Base-by-base conservation (phyloP, 352 stramenopile genomes). In the Phytophthora cactorum region DNA sequence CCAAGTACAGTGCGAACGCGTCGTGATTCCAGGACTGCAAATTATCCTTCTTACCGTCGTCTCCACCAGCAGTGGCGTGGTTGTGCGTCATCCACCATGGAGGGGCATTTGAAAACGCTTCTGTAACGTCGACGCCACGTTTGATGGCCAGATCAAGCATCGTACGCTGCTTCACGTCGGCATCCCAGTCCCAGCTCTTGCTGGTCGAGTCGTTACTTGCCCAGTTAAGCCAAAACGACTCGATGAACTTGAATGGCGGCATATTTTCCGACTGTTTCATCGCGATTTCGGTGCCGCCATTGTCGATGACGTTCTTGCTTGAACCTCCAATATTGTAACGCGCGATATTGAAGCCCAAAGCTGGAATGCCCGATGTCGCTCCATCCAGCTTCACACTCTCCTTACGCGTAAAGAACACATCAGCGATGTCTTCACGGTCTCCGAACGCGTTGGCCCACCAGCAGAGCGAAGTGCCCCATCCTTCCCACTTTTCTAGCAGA, bases 71-170 rank as follows among this genome's bases (percentile, higher is more conserved):
- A 17, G 79, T 79, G 0, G 79, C 75, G 47, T 79, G 65, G 57
- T 86, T 88, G 63, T 71, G 72, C 38, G 63, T 84, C 81, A 88
- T 90, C 81, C 81, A 90, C 81, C 81, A 90, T 12, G 79, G 81
- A 4, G 79, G 79, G 39, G 81, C 75, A 50, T 90, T 88, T 4
- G 79, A 84, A 50, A 88, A 88, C 0, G 77, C 77, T 38, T 90
- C 81, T 3, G 81, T 61, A 34, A 82, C 11, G 64, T 84, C 77
- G 9, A 66, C 73, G 25, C 65, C 79, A 22, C 81, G 79, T 6
- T 69, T 39, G 17, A 70, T 75, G 17, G 79, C 81, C 9, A 77
- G 52, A 22, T 65, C 27, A 8, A 90, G 54, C 63, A 85, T 77
- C 28, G 58, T 49, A 25, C 81, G 79, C 57, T 90, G 81, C 36